Base-by-base conservation (phyloP, 1,284 basidiomycete species). In the Apiotrichum domesticum region DNA sequence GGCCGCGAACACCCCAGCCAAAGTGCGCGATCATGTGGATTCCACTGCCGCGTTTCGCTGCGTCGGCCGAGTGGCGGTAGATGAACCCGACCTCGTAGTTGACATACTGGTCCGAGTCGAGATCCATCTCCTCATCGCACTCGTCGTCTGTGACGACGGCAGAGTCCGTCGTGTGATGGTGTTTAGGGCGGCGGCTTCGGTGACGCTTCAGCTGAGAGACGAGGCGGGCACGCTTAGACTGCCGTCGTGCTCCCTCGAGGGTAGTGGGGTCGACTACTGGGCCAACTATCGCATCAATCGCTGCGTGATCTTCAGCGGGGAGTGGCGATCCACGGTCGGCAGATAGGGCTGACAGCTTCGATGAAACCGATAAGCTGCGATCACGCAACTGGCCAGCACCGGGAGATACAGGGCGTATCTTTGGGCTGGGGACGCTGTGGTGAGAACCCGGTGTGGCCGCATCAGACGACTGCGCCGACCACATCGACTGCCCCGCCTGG, bases 51-150 rank as follows among this genome's bases (percentile, higher is more conserved):
- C 69, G 68, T 37, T 64, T 62, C 4, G 32, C 13, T 5, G 64
- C 66, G 34, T 58, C 60, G 41, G 63, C 55, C 1, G 65, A 56
- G 10, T 66, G 56, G 41, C 64, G 63, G 53, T 75, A 77, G 39
- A 66, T 63, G 46, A 76, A 77, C 6, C 70, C 70, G n/a, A 76
- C 62, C 40, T 74, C 72, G 54, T 70, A 75, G 57, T 77, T 77
- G 51, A 77, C 72, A 51, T 71, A 77, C 49, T 73, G 69, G 6
- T 72, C 74, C 6, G 61, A 66, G 47, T 71, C 66, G 15, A 58
- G 57, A 37, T 72, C 70, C 4, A 42, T 42, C 29, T 8, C 37
- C 13, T 39, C 37, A 13, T 39, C 8, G 7, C 37, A 7, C 7
- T 13, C 8, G 13, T 8, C 8, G 37, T 7, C 37, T 7, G 37